These are phyloP conservation scores for Hebeloma cylindrosporum DNA, from an alignment of 768 basidiomycete species.

Conservation along the genomic window DNA sequence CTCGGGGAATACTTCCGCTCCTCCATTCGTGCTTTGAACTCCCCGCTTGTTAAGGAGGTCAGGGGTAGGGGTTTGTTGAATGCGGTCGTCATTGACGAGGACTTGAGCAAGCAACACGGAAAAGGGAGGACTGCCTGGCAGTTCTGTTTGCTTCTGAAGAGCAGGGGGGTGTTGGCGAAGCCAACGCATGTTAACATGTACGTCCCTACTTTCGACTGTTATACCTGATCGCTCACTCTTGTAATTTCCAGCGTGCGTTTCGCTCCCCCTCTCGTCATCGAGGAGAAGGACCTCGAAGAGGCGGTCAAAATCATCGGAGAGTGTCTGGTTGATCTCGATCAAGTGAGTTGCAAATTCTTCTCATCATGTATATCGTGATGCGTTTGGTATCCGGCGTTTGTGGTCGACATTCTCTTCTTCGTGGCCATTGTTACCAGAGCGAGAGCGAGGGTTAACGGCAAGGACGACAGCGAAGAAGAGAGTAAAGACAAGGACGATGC, in stretches of 20 bases:
- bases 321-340: constrained; percentile 78
- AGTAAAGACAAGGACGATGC: too few species aligned
- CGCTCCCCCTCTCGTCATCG: constrained; percentile 92
- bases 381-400: constrained; percentile 2
- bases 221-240: neutral
- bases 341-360: constrained; percentile 39
- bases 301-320: constrained; percentile 76
- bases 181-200: constrained; percentile 95
- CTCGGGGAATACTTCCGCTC: constrained; percentile 84
- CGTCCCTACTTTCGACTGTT: constrained; percentile 29
- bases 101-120: constrained; percentile 45
- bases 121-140: constrained; percentile 93
- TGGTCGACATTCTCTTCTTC: neutral
- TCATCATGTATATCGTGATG: neutral
- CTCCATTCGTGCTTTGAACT: constrained; percentile 56
- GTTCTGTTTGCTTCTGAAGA: constrained; percentile 89
- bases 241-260: constrained; percentile 75
- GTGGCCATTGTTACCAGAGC: neutral
- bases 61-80: constrained; percentile 89
- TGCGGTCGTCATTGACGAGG: constrained; percentile 91
- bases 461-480: too few species aligned
- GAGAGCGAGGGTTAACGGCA: too few species aligned
- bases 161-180: constrained; percentile 89
- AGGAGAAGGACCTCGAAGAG: constrained; percentile 79
- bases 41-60: constrained; percentile 74